phyloP scores from a whole-genome alignment of 805 yeast genomes.

The Saturnispora halmiae region DNA sequence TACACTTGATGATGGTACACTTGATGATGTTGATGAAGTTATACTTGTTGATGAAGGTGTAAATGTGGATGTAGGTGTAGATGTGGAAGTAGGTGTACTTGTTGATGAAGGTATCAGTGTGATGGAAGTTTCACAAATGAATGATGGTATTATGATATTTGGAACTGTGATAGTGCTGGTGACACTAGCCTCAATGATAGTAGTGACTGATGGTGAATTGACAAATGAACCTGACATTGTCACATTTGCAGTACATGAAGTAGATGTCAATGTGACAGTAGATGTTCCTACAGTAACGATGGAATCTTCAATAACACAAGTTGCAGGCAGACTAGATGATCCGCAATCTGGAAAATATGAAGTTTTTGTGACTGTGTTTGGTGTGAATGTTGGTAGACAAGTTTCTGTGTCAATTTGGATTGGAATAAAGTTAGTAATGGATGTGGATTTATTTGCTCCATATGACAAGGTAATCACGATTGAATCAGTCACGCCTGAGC shows the following conservation, averaged over 20 bases:
- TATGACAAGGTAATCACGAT: not conserved
- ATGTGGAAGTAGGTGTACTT: not conserved
- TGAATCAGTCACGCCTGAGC: slow-evolving; percentile 6
- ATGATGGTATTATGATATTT: not conserved
- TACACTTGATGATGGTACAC: not conserved
- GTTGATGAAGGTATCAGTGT: not conserved
- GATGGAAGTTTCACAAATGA: not conserved
- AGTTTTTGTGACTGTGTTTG: slow-evolving; percentile 5
- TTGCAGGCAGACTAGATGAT: not conserved
- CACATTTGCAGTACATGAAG: slow-evolving; percentile 8
- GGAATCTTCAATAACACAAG: slow-evolving; percentile 1
- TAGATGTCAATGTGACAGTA: slow-evolving; percentile 6
- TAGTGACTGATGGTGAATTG: not conserved
- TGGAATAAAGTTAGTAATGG: slow-evolving; percentile 2
- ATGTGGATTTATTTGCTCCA: slow-evolving; percentile 6
- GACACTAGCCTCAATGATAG: not conserved
- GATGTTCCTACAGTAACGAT: not conserved
- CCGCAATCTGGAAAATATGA: not conserved
- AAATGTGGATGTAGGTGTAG: not conserved
- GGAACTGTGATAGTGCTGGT: slow-evolving; percentile 3
- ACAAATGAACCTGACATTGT: slow-evolving; percentile 8
- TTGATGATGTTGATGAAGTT: not conserved
- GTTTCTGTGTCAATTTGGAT: slow-evolving; percentile 2
- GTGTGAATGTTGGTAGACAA: slow-evolving; percentile 7
- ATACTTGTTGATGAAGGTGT: not conserved